phyloP scores from a whole-genome alignment of 1,284 basidiomycete genomes.

The Irpex sp. region DNA sequence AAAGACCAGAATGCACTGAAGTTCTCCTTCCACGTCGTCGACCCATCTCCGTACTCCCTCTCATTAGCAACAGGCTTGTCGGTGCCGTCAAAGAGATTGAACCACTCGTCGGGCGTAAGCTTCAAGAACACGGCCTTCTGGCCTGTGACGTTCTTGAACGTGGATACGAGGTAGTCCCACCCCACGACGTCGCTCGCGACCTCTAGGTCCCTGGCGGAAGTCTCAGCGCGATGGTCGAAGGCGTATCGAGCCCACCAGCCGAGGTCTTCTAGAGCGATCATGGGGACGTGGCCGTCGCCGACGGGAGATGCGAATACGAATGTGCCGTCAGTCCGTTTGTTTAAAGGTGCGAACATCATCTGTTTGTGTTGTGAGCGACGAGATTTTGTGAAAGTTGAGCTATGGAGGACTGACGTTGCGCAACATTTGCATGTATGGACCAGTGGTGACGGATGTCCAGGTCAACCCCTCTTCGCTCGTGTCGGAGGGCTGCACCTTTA shows the following conservation, averaged over 20 bases:
- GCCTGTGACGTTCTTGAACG: constrained; percentile 43
- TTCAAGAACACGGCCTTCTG: constrained; percentile 34
- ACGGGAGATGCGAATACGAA: constrained; percentile 23
- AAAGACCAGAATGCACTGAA: constrained; percentile 35
- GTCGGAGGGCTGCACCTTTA: constrained; percentile 38
- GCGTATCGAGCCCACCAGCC: constrained; percentile 34
- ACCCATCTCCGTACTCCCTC: constrained; percentile 19
- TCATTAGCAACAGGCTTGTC: constrained; percentile 33
- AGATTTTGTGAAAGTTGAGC: background rate
- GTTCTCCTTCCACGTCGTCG: constrained; percentile 32
- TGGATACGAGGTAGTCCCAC: constrained; percentile 39
- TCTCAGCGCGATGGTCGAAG: constrained; percentile 36
- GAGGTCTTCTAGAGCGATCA: constrained; percentile 31
- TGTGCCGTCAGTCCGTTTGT: constrained; percentile 26
- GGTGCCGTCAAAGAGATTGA: constrained; percentile 29
- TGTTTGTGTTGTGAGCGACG: background rate
- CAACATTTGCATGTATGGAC: constrained; percentile 34
- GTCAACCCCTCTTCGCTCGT: constrained; percentile 33
- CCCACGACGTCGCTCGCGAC: constrained; percentile 32
- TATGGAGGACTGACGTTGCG: constrained; percentile 8
- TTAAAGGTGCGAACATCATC: constrained; percentile 7
- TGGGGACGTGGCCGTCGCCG: constrained; percentile 25
- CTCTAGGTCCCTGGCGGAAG: constrained; percentile 3
- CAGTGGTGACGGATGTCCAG: constrained; percentile 28
- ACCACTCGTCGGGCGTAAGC: constrained; percentile 39